phyloP scores from a whole-genome alignment of 2,329 filamentous ascomycete species.

The Pseudopyrenochaeta lycopersici region DNA sequence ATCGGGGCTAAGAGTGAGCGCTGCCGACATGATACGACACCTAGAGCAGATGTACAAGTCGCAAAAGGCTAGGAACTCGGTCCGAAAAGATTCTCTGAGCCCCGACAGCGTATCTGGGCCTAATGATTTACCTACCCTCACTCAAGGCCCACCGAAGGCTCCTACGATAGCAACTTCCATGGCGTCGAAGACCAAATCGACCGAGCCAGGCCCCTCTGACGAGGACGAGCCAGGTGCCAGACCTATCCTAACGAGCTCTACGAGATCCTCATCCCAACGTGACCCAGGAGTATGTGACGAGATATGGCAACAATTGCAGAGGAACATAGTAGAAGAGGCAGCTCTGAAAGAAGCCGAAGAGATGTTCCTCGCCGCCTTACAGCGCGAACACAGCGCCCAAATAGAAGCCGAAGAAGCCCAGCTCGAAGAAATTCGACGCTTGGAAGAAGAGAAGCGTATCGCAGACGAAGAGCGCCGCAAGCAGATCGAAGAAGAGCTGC shows the following conservation, averaged over 20 bases:
- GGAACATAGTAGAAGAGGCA: conserved; percentile 11
- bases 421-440: conserved; percentile 47
- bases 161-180: no score
- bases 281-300: conserved; percentile 68
- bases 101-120: no score
- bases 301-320: conserved; percentile 64
- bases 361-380: no score
- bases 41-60: conserved; percentile 16
- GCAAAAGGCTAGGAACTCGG: no score
- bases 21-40: conserved; percentile 27
- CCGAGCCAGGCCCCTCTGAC: no score
- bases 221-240: background rate
- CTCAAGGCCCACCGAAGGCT: no score
- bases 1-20: conserved; percentile 20
- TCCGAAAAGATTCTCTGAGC: no score
- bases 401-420: no score
- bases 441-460: conserved; percentile 28
- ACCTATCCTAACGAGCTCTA: conserved; percentile 9
- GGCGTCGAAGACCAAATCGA: no score
- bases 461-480: conserved; percentile 28
- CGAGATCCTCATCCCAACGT: conserved; percentile 43
- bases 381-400: no score
- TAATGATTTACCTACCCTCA: no score
- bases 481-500: conserved; percentile 37
- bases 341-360: no score